phyloP scores from a whole-genome alignment of 2,329 filamentous ascomycete genomes.

The Alternaria tenuissima region DNA sequence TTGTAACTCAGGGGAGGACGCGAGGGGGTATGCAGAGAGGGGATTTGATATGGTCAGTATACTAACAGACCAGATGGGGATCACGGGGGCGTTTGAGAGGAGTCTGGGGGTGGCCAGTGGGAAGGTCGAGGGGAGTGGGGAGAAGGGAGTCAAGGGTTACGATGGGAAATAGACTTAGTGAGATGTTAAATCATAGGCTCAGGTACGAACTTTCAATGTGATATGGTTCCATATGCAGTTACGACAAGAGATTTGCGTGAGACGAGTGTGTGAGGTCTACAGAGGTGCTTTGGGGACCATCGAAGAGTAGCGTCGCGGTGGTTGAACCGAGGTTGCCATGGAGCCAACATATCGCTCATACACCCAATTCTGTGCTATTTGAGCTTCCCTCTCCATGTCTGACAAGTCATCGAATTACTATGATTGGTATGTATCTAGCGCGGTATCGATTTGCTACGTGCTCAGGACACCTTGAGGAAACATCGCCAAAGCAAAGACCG shows the following conservation, averaged over 20 bases:
- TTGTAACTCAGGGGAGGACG: slow-evolving; percentile 61
- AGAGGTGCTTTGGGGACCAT: too few relatives aligned
- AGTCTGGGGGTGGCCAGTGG: slow-evolving; percentile 47
- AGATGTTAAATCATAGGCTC: too few relatives aligned
- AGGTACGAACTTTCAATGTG: not conserved
- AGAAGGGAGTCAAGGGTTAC: slow-evolving; percentile 29
- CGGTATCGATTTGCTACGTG: too few relatives aligned
- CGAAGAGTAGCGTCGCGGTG: too few relatives aligned
- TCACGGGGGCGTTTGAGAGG: slow-evolving; percentile 53
- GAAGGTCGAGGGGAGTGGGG: slow-evolving; percentile 18
- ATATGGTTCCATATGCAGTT: not conserved
- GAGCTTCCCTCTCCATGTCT: too few relatives aligned
- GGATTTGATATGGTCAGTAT: slow-evolving; percentile 64
- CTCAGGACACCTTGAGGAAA: too few relatives aligned
- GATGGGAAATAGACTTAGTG: slow-evolving; percentile 23
- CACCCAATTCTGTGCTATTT: too few relatives aligned
- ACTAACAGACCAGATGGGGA: slow-evolving; percentile 56
- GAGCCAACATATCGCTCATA: too few relatives aligned
- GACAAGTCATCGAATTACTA: too few relatives aligned
- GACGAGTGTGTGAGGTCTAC: not conserved
- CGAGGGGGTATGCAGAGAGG: slow-evolving; percentile 60
- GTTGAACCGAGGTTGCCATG: too few relatives aligned
- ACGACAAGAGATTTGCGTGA: not conserved
- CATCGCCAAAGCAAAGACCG: too few relatives aligned
- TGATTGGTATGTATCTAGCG: too few relatives aligned